Base-by-base conservation (phyloP, 441 rosid genomes). In the Hura crepitans region DNA sequence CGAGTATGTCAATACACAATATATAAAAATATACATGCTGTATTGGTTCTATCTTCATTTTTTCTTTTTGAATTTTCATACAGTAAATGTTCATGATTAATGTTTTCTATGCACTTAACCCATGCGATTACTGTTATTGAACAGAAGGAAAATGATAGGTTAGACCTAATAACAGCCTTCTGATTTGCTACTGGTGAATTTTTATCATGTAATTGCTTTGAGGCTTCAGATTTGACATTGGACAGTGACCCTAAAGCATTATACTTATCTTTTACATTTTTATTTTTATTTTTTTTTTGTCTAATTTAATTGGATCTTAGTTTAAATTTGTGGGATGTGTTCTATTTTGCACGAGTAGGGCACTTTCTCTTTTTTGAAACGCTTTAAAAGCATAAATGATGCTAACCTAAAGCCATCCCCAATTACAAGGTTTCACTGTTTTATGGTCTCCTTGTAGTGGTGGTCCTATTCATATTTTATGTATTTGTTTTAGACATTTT, bases 1-100 rank as follows among this genome's bases (percentile, higher is more conserved):
- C 17, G 0, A 53, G n/a, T n/a, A 66, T n/a, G 42, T 53, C 17
- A 14, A 67, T 68, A 55, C 63, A 55, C 70, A 53, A 23, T 66
- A 37, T 54, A 37, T 53, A 66, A 68, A 22, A 68, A 22, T 55
- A 37, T 68, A 68, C 53, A 55, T 54, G 50, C 61, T 68, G 71
- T 51, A 55, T 42, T 55, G 51, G 49, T 68, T 58, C 51, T 0
- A 23, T 67, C 47, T 66, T 42, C 45, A 31, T 13, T 37, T 61
- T 2, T 28, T 5, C 1, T 17, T 0, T 6, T 14, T 57, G 35
- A 17, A 17, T 22, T 18, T 51, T 17, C 22, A 4, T 56, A 10
- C 6, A 30, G 25, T 5, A 30, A 30, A 58, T 15, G n/a, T 6
- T 6, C 4, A 4, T 18, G 1, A 17, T 17, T 18, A 5, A 0